Evolutionary conservation across 768 basidiomycete genomes (phyloP).

Genomic region (Scleroderma citrinum): DNA sequence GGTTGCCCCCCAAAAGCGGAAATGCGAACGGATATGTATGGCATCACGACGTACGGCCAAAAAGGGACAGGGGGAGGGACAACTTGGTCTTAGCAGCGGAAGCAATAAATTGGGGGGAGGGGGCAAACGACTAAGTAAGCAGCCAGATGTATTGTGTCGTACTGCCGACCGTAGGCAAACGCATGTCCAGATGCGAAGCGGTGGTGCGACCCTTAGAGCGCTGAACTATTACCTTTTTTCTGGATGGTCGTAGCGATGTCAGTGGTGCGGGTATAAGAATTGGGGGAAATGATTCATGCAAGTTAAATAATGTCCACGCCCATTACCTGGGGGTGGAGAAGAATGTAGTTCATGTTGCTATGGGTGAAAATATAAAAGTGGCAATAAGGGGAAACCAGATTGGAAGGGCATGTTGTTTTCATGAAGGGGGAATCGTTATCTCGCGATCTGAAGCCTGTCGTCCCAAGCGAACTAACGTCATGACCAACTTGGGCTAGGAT

Average conservation of each 20-base stretch:
- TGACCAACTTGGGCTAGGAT: constrained; percentile 6
- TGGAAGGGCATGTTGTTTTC: neutral
- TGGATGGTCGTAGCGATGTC: constrained; percentile 3
- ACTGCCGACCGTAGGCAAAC: constrained; percentile 26
- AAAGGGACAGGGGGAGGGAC: constrained; percentile 9
- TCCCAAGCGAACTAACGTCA: constrained; percentile 22
- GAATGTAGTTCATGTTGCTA: neutral
- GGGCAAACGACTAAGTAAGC: too few species aligned
- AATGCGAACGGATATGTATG: neutral
- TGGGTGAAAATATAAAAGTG: neutral
- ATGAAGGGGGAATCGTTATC: constrained; percentile 21
- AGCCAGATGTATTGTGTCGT: neutral
- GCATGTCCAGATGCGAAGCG: constrained; percentile 17
- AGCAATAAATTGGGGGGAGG: constrained; percentile 11
- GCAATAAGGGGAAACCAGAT: neutral
- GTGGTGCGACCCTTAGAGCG: constrained; percentile 11
- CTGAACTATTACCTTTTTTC: constrained; percentile 18
- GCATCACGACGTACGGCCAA: constrained; percentile 16
- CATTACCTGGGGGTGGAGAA: too few species aligned
- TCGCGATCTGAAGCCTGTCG: constrained; percentile 24
- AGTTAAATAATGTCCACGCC: too few species aligned
- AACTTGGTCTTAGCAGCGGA: constrained; percentile 21
- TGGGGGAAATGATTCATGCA: too few species aligned
- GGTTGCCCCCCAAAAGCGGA: neutral
- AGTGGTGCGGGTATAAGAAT: neutral